These are phyloP conservation scores for Dovyalis caffra DNA, from an alignment of 345 rosid genomes.

Conservation along the genomic window DNA sequence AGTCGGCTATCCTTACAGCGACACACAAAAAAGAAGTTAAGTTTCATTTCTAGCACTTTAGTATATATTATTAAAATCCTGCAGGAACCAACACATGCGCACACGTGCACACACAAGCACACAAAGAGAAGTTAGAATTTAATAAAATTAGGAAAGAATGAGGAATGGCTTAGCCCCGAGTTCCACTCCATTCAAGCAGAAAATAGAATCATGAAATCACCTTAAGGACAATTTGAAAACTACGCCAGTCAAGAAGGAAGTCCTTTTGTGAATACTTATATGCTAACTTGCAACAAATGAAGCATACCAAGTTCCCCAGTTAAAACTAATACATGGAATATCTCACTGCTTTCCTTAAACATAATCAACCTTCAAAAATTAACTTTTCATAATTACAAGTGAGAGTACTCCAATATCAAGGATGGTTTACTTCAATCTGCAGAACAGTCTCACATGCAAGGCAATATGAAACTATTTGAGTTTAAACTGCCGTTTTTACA, in stretches of 20 bases:
- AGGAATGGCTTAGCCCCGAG: background rate
- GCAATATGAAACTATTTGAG: background rate
- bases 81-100: background rate
- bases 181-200: background rate
- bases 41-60: background rate
- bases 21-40: slow-evolving; percentile 10
- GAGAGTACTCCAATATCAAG: background rate
- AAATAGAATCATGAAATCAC: background rate
- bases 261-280: background rate
- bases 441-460: background rate
- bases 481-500: background rate
- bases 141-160: background rate
- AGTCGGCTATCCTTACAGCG: slow-evolving; percentile 41
- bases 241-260: background rate
- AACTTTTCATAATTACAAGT: background rate
- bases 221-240: background rate
- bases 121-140: background rate
- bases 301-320: background rate
- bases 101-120: background rate
- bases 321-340: background rate
- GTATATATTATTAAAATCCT: background rate
- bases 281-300: background rate
- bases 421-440: background rate
- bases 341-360: background rate
- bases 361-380: background rate